These are phyloP conservation scores for Rhodotorula paludigena DNA, from an alignment of 768 basidiomycete genomes.

Conservation along the genomic window DNA sequence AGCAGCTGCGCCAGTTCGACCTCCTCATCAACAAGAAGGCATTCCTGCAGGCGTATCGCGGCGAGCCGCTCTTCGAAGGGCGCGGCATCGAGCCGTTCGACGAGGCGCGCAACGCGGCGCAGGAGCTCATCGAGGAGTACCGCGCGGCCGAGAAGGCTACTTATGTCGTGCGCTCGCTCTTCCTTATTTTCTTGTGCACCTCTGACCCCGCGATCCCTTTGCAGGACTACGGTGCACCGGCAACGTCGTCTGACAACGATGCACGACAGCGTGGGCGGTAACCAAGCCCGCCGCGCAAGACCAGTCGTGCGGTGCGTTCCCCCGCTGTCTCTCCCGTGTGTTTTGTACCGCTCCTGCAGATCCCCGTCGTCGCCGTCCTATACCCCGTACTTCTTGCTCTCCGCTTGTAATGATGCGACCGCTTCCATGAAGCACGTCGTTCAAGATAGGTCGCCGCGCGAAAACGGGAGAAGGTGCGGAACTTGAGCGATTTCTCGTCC, in stretches of 20 bases:
- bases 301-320: too few species aligned
- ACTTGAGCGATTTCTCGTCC: too few species aligned
- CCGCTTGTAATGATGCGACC: too few species aligned
- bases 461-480: too few species aligned
- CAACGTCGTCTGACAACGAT: not conserved
- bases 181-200: not conserved
- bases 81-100: slow-evolving; percentile 93
- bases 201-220: not conserved
- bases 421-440: too few species aligned
- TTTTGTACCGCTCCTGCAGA: not conserved
- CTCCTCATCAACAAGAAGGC: slow-evolving; percentile 79
- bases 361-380: too few species aligned
- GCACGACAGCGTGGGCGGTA: not conserved
- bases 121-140: slow-evolving; percentile 86
- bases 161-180: slow-evolving; percentile 67
- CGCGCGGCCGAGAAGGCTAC: slow-evolving; percentile 92
- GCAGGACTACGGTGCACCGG: slow-evolving; percentile 8
- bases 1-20: slow-evolving; percentile 94
- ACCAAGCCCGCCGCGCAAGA: too few species aligned
- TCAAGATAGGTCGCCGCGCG: too few species aligned
- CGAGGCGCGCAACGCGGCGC: slow-evolving; percentile 84
- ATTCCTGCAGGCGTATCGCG: slow-evolving; percentile 95
- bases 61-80: slow-evolving; percentile 84
- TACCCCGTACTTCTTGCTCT: too few species aligned
- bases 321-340: too few species aligned